phyloP scores from a whole-genome alignment of 306 rosid genomes.

The Begonia fuchsioides region DNA sequence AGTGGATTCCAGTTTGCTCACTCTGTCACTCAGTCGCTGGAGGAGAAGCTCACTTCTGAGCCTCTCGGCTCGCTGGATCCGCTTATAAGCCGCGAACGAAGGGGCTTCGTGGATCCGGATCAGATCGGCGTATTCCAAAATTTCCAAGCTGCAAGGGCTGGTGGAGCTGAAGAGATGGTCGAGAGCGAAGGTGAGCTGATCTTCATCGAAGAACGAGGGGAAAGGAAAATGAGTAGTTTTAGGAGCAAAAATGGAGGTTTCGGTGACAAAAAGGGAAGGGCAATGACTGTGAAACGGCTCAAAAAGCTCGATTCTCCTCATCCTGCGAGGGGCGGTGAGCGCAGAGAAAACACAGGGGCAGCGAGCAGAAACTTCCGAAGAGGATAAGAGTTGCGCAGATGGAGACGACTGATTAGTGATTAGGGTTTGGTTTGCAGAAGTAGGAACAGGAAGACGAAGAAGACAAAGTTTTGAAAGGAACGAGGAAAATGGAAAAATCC shows the following conservation, averaged over 20 bases:
- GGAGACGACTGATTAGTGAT: not conserved
- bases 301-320: conserved; percentile 39
- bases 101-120: conserved; percentile 27
- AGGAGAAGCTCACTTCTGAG: conserved; percentile 24
- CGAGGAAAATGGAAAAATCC: not conserved
- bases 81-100: conserved; percentile 16
- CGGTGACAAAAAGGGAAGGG: conserved; percentile 20
- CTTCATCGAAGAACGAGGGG: conserved; percentile 34
- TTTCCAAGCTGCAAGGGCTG: conserved; percentile 13
- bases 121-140: conserved; percentile 38
- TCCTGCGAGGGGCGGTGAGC: no score
- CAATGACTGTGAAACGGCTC: conserved; percentile 17
- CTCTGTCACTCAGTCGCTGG: conserved; percentile 45
- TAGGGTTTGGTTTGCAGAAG: no score
- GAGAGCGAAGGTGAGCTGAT: conserved; percentile 22
- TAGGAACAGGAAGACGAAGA: not conserved
- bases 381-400: no score
- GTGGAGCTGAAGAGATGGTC: conserved; percentile 8
- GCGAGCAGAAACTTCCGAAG: not conserved
- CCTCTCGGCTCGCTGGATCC: conserved; percentile 32
- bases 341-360: no score
- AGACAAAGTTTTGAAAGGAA: conserved; percentile 6
- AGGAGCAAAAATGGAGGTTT: conserved; percentile 30
- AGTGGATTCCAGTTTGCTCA: conserved; percentile 50
- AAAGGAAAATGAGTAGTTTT: conserved; percentile 33